Evolutionary conservation across 2,329 filamentous ascomycete genomes (phyloP).

Genomic region (Periconia digitata): DNA sequence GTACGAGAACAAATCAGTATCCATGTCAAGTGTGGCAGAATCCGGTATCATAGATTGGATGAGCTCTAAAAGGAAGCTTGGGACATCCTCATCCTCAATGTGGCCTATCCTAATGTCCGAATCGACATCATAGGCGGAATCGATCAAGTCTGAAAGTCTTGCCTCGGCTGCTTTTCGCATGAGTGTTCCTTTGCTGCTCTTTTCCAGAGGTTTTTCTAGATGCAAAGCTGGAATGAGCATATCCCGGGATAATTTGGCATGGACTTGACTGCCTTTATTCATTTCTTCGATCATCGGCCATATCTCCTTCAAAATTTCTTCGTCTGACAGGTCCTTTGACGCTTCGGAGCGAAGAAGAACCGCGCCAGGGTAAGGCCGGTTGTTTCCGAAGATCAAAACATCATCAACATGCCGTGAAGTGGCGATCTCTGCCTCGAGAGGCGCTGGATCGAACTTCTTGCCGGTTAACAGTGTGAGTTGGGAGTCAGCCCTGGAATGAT

Average conservation of each 20-base stretch:
- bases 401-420: constrained; percentile 53
- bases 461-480: constrained; percentile 65
- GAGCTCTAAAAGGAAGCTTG: constrained; percentile 19
- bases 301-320: constrained; percentile 46
- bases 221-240: constrained; percentile 55
- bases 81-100: constrained; percentile 31
- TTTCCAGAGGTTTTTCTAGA: constrained; percentile 47
- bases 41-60: constrained; percentile 26
- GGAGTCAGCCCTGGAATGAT: constrained; percentile 63
- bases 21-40: constrained; percentile 26
- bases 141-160: constrained; percentile 51
- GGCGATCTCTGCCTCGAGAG: constrained; percentile 59
- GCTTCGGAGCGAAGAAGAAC: constrained; percentile 53
- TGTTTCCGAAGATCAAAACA: constrained; percentile 64
- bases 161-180: constrained; percentile 56
- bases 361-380: constrained; percentile 57
- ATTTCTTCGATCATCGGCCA: constrained; percentile 50
- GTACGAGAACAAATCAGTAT: constrained; percentile 58
- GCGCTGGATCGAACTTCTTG: constrained; percentile 69
- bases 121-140: constrained; percentile 46
- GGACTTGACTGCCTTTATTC: constrained; percentile 53
- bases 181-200: constrained; percentile 65
- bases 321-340: constrained; percentile 28
- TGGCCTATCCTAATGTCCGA: constrained; percentile 14
- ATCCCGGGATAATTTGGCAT: constrained; percentile 52